Evolutionary conservation across 163 green algal genomes (phyloP).

Genomic region (Chlamydomonas reinhardtii): DNA sequence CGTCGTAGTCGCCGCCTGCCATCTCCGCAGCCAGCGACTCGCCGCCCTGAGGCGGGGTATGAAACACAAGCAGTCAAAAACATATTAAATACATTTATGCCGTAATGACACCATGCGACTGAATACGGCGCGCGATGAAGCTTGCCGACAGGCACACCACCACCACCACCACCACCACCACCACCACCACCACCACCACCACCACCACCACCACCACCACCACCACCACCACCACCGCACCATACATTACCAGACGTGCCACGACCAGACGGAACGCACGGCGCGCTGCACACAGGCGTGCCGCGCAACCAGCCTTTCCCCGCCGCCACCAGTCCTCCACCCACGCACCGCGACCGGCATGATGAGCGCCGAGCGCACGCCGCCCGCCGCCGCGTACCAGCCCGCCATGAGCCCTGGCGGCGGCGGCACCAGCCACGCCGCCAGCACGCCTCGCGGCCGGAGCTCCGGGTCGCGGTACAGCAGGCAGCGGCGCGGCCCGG

Average conservation of each 20-base stretch:
- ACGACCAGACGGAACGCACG: background rate
- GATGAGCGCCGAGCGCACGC: conserved; percentile 1
- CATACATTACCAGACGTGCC: too few relatives aligned
- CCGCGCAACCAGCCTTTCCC: background rate
- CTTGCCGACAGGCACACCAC: too few relatives aligned
- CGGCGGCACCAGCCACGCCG: conserved; percentile 27
- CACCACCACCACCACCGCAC: too few relatives aligned
- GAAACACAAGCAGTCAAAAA: background rate
- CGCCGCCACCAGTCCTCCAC: too few relatives aligned
- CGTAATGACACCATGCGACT: too few relatives aligned
- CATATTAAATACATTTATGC: too few relatives aligned
- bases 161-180: too few relatives aligned
- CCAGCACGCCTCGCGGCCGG: background rate
- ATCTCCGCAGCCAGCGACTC: conserved; percentile 15
- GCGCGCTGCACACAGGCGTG: background rate
- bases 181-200: too few relatives aligned
- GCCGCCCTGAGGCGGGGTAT: conserved; percentile 18
- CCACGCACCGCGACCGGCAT: background rate
- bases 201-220: too few relatives aligned
- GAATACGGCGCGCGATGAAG: too few relatives aligned
- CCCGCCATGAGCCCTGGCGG: background rate
- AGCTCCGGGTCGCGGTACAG: conserved; percentile 35
- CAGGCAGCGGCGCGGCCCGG: background rate
- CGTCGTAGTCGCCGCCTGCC: conserved; percentile 25
- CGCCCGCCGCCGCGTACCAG: background rate